These are phyloP conservation scores for Colletotrichum sp. DNA, from an alignment of 2,329 filamentous ascomycete species.

Conservation along the genomic window DNA sequence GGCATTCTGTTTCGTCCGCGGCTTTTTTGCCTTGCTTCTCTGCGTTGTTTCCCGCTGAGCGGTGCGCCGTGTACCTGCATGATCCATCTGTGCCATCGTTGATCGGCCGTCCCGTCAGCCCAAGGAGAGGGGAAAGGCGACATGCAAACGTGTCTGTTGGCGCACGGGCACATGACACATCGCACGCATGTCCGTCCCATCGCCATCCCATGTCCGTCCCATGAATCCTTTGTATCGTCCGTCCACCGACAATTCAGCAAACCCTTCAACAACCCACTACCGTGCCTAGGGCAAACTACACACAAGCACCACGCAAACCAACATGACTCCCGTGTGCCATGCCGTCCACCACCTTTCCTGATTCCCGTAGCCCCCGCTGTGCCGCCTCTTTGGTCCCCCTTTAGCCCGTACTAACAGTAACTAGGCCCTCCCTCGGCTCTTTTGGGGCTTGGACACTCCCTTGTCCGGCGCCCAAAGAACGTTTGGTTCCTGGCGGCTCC, in stretches of 20 bases:
- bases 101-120: not conserved
- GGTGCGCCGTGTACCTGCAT: conserved; percentile 13
- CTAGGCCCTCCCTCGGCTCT: not conserved
- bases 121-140: not conserved
- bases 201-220: not conserved
- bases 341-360: not conserved
- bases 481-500: conserved; percentile 18
- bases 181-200: not conserved
- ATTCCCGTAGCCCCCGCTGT: not conserved
- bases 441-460: not conserved
- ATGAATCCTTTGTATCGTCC: not conserved
- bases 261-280: not conserved
- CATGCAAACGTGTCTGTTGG: not conserved
- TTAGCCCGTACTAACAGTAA: not conserved
- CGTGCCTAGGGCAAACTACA: not conserved
- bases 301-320: not conserved
- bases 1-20: not conserved
- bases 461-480: not conserved
- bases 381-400: not conserved
- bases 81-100: not conserved
- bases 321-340: not conserved
- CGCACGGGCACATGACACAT: not conserved
- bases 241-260: not conserved
- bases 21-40: not conserved
- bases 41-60: not conserved